Percentiles rank a stretch among this genome's conserved stretches.
phyloP scores from a whole-genome alignment of 495 filamentous ascomycete species.

The Hypoxylon intermedium region DNA sequence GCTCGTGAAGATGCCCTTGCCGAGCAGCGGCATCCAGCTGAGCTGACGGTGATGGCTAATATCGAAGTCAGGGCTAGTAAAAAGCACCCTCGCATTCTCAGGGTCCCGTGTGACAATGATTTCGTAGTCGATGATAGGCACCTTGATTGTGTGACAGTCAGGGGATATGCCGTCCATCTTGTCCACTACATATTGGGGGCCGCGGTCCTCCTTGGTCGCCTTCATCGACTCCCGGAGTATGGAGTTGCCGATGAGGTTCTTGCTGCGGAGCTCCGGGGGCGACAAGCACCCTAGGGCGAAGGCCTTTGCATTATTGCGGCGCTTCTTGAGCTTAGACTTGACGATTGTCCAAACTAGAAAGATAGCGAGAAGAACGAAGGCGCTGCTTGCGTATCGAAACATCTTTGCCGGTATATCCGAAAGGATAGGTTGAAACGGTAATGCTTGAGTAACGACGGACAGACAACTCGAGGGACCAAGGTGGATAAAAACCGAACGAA shows the following conservation, averaged over 20 bases:
- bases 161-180: slow-evolving; percentile 37
- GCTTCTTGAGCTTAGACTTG: slow-evolving; percentile 38
- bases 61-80: slow-evolving; percentile 67
- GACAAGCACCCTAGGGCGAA: slow-evolving; percentile 38
- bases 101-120: slow-evolving; percentile 64
- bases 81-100: slow-evolving; percentile 67
- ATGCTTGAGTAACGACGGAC: neutral
- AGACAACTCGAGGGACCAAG: too few relatives aligned
- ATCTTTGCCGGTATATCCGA: slow-evolving; percentile 7
- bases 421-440: neutral
- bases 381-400: slow-evolving; percentile 16
- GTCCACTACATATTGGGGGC: slow-evolving; percentile 38
- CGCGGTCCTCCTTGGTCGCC: slow-evolving; percentile 43
- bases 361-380: slow-evolving; percentile 11
- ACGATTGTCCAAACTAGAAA: slow-evolving; percentile 15
- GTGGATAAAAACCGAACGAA: neutral
- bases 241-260: slow-evolving; percentile 43
- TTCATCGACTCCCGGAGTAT: slow-evolving; percentile 39
- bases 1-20: slow-evolving; percentile 73
- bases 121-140: slow-evolving; percentile 45
- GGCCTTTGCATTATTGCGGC: slow-evolving; percentile 37
- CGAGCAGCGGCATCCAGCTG: slow-evolving; percentile 64
- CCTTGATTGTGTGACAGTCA: slow-evolving; percentile 32
- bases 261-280: slow-evolving; percentile 41
- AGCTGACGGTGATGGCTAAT: slow-evolving; percentile 58